Conservation (phyloP, 2,329 filamentous ascomycete species). For the Penicillium occitanis region DNA sequence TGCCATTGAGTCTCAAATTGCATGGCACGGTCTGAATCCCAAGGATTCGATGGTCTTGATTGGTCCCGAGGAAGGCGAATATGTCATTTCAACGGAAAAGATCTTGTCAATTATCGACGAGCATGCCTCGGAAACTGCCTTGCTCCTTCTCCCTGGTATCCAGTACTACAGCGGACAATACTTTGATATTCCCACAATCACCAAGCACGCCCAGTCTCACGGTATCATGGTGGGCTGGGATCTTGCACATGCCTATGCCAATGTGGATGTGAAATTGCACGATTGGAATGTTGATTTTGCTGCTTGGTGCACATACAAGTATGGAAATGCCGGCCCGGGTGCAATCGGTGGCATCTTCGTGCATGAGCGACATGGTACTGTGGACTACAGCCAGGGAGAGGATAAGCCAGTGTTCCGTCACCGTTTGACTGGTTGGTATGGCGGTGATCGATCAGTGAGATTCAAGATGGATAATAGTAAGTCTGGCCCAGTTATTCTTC, state of each 20-base stretch:
- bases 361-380: conserved; percentile 66
- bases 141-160: conserved; percentile 79
- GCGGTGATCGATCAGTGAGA: conserved; percentile 68
- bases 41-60: conserved; percentile 70
- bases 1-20: conserved; percentile 76
- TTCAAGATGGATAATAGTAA: conserved; percentile 75
- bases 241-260: conserved; percentile 79
- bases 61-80: conserved; percentile 56
- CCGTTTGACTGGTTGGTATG: conserved; percentile 80
- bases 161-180: conserved; percentile 90
- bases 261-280: conserved; percentile 73
- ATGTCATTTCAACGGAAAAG: conserved; percentile 66
- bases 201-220: conserved; percentile 66
- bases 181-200: conserved; percentile 78
- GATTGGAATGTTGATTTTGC: conserved; percentile 91
- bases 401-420: conserved; percentile 57
- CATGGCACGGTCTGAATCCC: conserved; percentile 66
- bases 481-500: too few species aligned
- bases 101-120: conserved; percentile 71
- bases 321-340: conserved; percentile 80
- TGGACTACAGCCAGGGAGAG: conserved; percentile 41
- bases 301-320: conserved; percentile 92
- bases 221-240: conserved; percentile 80
- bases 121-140: conserved; percentile 68
- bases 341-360: conserved; percentile 77